Base-by-base conservation (phyloP, 2,329 filamentous ascomycete genomes). In the Venturia asperata region DNA sequence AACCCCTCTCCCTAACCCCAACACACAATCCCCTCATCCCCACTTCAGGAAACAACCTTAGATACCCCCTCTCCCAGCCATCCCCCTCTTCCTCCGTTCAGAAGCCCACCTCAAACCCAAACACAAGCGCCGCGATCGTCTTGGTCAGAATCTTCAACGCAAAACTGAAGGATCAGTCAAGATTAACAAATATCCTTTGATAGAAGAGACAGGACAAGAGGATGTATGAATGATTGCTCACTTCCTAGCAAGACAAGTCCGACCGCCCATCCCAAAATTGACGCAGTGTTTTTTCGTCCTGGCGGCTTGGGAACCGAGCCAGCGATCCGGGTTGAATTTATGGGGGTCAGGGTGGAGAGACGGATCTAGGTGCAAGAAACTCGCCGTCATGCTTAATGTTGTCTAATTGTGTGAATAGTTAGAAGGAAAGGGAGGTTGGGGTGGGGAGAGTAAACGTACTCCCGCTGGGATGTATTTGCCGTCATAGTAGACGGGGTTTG, bases 351-450 rank as follows among this genome's bases (percentile, higher is more conserved):
- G 45, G 21, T 27, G 21, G 21, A 52, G 47, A 4, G 47, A 27
- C 4, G 47, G 47, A 13, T 52, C 21, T 27, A 52, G 21, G 21
- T 52, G 47, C 47, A 27, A 27, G 21, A 27, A 52, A 52, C 47
- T 52, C 4, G 47, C 47, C 27, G 52, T 58, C 30, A 58, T 34
- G 52, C 52, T 58, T 39, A 37, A n/a, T 37, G 52, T 58, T 58
- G 30, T 37, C 52, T 56, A 10, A n/a, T 5, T 49, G 7, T 27
- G 45, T 7, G 3, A 27, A 10, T 10, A 13, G 45, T 4, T 24
- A 10, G n/a, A 9, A 37, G 45, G 19, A n/a, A 55, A 30, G 27
- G 49, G 49, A n/a, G n/a, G n/a, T n/a, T n/a, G n/a, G n/a, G n/a
- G n/a, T n/a, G n/a, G n/a, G n/a, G n/a, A n/a, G n/a, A n/a, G n/a